Percentiles rank a stretch among this genome's conserved stretches.
Conservation (phyloP, 257 asterid species). For the Solanum microdontum region DNA sequence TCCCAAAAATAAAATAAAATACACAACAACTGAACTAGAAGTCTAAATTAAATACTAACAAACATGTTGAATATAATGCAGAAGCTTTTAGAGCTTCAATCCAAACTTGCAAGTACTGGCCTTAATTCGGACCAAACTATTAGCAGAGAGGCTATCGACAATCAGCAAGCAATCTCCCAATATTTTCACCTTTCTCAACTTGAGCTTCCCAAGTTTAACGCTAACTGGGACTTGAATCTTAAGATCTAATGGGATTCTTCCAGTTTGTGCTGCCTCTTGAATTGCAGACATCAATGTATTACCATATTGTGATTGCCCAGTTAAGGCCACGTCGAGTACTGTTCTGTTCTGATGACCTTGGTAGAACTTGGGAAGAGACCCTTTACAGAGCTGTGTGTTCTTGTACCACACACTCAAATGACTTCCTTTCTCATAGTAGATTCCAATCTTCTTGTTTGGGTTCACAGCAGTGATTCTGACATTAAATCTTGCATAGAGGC, state of each 20-base stretch:
- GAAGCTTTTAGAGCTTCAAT: conserved; percentile 36
- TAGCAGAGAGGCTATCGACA: conserved; percentile 68
- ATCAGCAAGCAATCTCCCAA: conserved; percentile 57
- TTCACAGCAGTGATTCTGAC: conserved; percentile 63
- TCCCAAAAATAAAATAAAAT: not conserved
- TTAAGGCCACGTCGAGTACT: conserved; percentile 37
- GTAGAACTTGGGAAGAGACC: conserved; percentile 64
- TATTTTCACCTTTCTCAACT: conserved; percentile 58
- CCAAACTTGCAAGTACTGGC: conserved; percentile 67
- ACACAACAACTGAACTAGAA: not conserved
- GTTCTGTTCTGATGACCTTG: conserved; percentile 78
- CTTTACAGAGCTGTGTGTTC: conserved; percentile 59
- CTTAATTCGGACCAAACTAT: conserved; percentile 49
- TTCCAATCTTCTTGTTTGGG: conserved; percentile 79
- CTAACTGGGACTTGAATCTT: conserved; percentile 70
- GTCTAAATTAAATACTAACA: not conserved
- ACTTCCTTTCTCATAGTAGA: conserved; percentile 82
- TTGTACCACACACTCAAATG: conserved; percentile 75
- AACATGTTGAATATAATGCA: not conserved
- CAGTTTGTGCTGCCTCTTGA: conserved; percentile 77
- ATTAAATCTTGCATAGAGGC: conserved; percentile 60
- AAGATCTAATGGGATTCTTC: conserved; percentile 69
- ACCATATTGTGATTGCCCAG: conserved; percentile 63
- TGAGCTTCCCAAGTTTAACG: conserved; percentile 56
- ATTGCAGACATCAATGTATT: conserved; percentile 60